These are phyloP conservation scores for Globisporangium alternatum DNA, from an alignment of 352 stramenopile genomes.

Conservation along the genomic window DNA sequence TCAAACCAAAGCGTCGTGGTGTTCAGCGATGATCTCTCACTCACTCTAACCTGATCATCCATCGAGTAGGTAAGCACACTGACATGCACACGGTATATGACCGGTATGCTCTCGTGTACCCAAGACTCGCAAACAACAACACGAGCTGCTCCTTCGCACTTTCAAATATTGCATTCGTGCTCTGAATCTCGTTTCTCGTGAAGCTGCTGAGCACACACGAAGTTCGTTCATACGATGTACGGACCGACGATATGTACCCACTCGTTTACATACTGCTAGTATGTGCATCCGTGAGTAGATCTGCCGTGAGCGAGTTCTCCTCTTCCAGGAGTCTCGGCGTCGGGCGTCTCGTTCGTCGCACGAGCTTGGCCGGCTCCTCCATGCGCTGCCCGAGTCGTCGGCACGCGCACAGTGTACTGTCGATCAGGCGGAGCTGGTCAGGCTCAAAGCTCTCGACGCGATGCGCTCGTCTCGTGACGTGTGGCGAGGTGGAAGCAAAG, in stretches of 20 bases:
- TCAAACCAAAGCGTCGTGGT: too few relatives aligned
- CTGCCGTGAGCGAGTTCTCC: conserved; percentile 1
- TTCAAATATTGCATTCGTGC: too few relatives aligned
- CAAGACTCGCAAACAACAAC: too few relatives aligned
- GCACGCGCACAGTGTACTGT: neutral
- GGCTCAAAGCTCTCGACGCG: neutral
- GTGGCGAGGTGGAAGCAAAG: neutral
- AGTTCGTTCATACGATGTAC: too few relatives aligned
- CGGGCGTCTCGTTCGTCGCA: neutral
- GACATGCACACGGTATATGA: too few relatives aligned
- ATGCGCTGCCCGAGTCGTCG: conserved; percentile 1
- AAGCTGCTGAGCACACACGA: too few relatives aligned
- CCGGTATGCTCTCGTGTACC: too few relatives aligned
- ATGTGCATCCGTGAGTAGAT: neutral
- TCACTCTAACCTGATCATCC: too few relatives aligned
- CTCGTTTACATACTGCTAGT: neutral
- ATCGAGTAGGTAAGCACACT: too few relatives aligned
- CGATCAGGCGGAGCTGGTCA: neutral
- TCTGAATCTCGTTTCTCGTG: too few relatives aligned
- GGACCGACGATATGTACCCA: neutral
- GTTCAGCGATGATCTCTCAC: too few relatives aligned
- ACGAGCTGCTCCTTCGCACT: too few relatives aligned
- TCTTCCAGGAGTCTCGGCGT: neutral
- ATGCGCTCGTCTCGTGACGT: neutral
- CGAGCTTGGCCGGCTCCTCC: conserved; percentile 1